phyloP scores from a whole-genome alignment of 345 rosid genomes.

The Eucalyptus caleyi region DNA sequence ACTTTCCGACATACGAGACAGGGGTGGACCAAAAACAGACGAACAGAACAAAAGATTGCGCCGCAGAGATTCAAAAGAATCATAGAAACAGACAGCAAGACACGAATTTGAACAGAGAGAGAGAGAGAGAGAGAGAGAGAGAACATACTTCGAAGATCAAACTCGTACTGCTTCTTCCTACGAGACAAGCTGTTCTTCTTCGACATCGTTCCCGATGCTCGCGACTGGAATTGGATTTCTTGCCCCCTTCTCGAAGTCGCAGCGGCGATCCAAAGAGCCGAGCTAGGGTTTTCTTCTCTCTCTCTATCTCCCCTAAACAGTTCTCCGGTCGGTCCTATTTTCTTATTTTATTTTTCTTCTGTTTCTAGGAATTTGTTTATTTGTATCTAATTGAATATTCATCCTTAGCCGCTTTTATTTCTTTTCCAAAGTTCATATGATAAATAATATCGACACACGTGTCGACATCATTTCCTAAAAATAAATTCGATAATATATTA shows the following conservation, averaged over 20 bases:
- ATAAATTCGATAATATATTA: too few species aligned
- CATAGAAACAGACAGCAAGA: not conserved
- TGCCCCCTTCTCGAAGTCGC: not conserved
- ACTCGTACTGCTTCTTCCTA: slow-evolving; percentile 78
- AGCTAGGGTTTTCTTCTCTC: not conserved
- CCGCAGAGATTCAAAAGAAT: not conserved
- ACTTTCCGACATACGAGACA: not conserved
- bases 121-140: not conserved
- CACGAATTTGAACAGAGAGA: not conserved
- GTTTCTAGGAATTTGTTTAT: not conserved
- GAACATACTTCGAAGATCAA: slow-evolving; percentile 59
- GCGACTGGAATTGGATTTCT: not conserved
- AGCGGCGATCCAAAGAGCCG: not conserved
- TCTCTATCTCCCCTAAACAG: not conserved
- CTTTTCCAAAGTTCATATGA: not conserved
- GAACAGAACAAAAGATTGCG: not conserved
- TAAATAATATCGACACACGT: too few species aligned
- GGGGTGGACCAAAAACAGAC: not conserved
- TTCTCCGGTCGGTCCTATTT: not conserved
- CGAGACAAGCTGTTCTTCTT: slow-evolving; percentile 85
- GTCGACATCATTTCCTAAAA: too few species aligned
- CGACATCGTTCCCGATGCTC: slow-evolving; percentile 34
- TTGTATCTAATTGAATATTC: not conserved
- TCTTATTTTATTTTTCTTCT: not conserved
- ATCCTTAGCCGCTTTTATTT: not conserved